Evolutionary conservation across 805 yeast species (phyloP).

Genomic region (Nadsonia fulvescens): DNA sequence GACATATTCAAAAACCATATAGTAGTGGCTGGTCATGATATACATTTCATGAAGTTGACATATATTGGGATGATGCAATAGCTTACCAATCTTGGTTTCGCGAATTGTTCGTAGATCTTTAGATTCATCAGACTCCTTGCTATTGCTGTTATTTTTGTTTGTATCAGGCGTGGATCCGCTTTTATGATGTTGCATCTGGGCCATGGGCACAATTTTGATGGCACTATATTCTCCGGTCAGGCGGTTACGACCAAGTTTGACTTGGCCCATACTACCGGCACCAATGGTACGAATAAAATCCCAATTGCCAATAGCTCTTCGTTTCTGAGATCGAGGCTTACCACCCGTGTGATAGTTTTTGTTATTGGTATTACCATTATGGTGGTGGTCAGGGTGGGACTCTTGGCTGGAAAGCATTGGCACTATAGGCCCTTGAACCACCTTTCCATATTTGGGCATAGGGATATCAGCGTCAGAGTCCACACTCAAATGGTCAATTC

Average conservation of each 20-base stretch:
- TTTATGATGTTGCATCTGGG: conserved; percentile 54
- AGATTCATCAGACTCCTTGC: conserved; percentile 40
- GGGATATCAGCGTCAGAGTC: no score
- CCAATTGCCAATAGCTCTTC: conserved; percentile 93
- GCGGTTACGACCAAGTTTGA: conserved; percentile 78
- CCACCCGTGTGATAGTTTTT: conserved; percentile 5
- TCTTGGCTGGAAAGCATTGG: neutral
- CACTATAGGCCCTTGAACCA: no score
- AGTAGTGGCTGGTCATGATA: conserved; percentile 91
- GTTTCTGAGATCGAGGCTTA: conserved; percentile 20
- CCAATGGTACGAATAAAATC: conserved; percentile 88
- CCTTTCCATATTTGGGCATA: no score
- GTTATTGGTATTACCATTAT: conserved; percentile 7
- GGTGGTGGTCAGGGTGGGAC: neutral
- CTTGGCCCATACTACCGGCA: conserved; percentile 99
- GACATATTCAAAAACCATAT: conserved; percentile 91
- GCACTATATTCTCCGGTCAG: conserved; percentile 59
- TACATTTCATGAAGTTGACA: conserved; percentile 86
- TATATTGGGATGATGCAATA: conserved; percentile 80
- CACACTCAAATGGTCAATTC: no score
- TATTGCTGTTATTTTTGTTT: conserved; percentile 6
- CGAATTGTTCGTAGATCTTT: conserved; percentile 84
- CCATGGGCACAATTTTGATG: conserved; percentile 83
- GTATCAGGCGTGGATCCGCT: conserved; percentile 23
- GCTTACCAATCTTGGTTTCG: conserved; percentile 86